Evolutionary conservation across 2,329 filamentous ascomycete species (phyloP).

Genomic region (Rhexocercosporidium sp.): DNA sequence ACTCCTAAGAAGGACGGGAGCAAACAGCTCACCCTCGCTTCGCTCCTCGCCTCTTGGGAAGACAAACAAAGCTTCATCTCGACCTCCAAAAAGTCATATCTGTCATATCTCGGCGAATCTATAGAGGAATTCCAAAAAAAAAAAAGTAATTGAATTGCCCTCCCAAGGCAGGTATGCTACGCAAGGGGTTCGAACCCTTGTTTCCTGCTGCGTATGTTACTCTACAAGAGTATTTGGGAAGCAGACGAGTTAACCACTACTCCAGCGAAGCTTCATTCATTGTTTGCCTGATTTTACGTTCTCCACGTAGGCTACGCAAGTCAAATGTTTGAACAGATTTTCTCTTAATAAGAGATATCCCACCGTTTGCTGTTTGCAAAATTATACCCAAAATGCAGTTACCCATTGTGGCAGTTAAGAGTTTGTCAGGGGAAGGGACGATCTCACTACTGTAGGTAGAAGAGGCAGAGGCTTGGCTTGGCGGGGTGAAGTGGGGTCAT

Average conservation of each 20-base stretch:
- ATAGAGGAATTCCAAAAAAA: no score
- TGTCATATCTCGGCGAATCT: no score
- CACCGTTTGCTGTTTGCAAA: not conserved
- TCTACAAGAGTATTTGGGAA: conserved; percentile 2
- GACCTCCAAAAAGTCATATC: no score
- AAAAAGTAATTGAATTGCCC: not conserved
- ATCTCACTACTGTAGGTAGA: no score
- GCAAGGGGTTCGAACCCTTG: conserved; percentile 8
- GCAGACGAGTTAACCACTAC: conserved; percentile 20
- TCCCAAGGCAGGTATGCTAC: not conserved
- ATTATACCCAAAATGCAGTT: not conserved
- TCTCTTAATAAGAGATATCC: not conserved
- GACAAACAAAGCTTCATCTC: conserved; percentile 1
- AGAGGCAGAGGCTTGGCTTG: not conserved
- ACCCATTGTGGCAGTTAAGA: not conserved
- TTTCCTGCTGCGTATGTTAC: conserved; percentile 6
- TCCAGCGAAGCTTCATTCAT: conserved; percentile 4
- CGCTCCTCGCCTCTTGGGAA: not conserved
- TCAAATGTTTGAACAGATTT: not conserved
- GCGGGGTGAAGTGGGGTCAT: not conserved
- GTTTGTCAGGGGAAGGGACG: not conserved
- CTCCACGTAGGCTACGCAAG: not conserved
- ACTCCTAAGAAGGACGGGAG: not conserved
- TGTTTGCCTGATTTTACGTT: not conserved
- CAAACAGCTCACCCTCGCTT: not conserved